These are phyloP conservation scores for Irpex sp. DNA, from an alignment of 1,284 basidiomycete genomes.

Conservation along the genomic window DNA sequence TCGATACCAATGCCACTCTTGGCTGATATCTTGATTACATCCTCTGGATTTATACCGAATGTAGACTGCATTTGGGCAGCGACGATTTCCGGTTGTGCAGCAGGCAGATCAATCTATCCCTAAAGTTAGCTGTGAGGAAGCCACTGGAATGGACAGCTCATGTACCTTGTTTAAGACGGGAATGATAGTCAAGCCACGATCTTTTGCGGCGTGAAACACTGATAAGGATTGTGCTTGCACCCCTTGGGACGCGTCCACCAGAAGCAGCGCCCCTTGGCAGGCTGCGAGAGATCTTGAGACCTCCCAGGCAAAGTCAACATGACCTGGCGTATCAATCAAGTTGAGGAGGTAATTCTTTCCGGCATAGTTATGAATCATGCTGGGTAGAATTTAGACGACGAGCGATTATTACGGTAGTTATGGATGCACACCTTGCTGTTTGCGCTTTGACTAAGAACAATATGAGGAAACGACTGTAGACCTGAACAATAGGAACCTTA, in stretches of 20 bases:
- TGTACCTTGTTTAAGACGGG: conserved; percentile 92
- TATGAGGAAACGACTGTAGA: conserved; percentile 28
- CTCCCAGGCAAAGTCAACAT: conserved; percentile 97
- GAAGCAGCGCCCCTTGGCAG: conserved; percentile 89
- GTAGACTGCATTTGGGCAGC: conserved; percentile 79
- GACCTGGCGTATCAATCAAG: conserved; percentile 96
- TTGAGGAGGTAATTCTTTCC: conserved; percentile 79
- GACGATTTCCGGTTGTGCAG: conserved; percentile 79
- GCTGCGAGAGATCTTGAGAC: conserved; percentile 91
- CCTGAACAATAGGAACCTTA: conserved; percentile 26
- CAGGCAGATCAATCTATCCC: conserved; percentile 80
- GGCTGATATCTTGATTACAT: conserved; percentile 82
- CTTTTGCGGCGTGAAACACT: conserved; percentile 87
- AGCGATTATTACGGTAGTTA: not conserved
- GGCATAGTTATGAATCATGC: conserved; percentile 70
- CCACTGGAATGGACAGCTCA: not conserved
- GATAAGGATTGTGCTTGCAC: conserved; percentile 98
- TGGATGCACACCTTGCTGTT: conserved; percentile 67
- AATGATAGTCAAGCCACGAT: conserved; percentile 82
- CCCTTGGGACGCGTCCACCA: conserved; percentile 95
- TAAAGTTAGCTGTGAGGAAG: not conserved
- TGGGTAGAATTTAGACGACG: conserved; percentile 27
- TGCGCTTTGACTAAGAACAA: conserved; percentile 67
- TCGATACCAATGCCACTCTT: conserved; percentile 89
- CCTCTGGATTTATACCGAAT: conserved; percentile 72